A percentile compares a stretch with the other conserved stretches of the same genome.
phyloP scores from a whole-genome alignment of 2,329 filamentous ascomycete species.

The Metarhizium guizhouense region DNA sequence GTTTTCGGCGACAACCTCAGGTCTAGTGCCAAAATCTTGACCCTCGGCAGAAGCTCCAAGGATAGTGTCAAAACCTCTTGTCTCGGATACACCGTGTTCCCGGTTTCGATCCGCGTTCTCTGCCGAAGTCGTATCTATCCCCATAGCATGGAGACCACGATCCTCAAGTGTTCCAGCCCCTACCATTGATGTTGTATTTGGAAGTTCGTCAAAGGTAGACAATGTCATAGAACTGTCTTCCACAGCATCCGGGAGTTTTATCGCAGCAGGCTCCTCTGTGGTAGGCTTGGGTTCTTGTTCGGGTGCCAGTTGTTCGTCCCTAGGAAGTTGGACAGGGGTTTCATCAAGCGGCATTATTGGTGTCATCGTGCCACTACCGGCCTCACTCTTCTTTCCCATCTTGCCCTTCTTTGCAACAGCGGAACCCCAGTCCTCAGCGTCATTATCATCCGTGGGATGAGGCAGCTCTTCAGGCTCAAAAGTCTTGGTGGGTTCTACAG shows the following conservation, averaged over 20 bases:
- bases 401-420: slow-evolving; percentile 28
- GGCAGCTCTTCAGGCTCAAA: not conserved
- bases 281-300: not conserved
- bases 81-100: not conserved
- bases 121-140: not conserved
- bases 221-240: slow-evolving; percentile 8
- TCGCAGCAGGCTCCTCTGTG: not conserved
- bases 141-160: not conserved
- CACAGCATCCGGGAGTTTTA: not conserved
- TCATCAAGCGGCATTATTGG: slow-evolving; percentile 4
- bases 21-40: not conserved
- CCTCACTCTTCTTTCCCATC: slow-evolving; percentile 24
- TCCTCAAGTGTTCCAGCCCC: not conserved
- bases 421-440: slow-evolving; percentile 17
- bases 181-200: not conserved
- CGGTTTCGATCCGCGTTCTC: not conserved
- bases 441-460: slow-evolving; percentile 6
- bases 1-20: not conserved
- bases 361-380: slow-evolving; percentile 4
- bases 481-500: not conserved
- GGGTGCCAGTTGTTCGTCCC: not conserved
- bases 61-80: not conserved
- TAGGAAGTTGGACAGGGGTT: not conserved
- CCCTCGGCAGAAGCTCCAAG: not conserved
- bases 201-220: not conserved